Percentiles rank a stretch among this genome's conserved stretches.
Conservation (phyloP, 345 rosid genomes). For the Gossypium arboreum region DNA sequence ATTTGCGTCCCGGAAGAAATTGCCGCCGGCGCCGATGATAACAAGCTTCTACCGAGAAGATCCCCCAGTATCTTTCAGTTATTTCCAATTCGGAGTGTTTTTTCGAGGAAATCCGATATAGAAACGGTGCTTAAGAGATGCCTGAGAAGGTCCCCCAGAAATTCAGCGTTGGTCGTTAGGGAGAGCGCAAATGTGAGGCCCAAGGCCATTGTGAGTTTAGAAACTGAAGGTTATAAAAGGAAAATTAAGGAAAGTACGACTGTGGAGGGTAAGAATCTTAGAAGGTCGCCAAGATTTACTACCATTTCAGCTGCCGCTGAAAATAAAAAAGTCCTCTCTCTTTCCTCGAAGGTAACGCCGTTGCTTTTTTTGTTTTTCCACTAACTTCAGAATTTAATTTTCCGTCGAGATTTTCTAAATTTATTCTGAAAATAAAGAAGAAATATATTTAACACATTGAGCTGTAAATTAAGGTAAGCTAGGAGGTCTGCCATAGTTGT, state of each 20-base stretch:
- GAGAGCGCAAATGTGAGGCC: not conserved
- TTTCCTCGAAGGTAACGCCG: conserved; percentile 6
- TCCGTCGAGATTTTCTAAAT: not conserved
- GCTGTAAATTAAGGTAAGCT: not conserved
- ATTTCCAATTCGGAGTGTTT: not conserved
- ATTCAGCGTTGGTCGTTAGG: not conserved
- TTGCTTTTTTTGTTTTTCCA: not conserved
- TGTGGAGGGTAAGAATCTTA: conserved; percentile 12
- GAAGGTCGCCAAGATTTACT: conserved; percentile 25
- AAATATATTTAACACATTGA: not conserved
- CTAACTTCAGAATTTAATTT: not conserved
- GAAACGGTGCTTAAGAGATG: not conserved
- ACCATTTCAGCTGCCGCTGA: conserved; percentile 1
- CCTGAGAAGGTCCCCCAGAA: conserved; percentile 21
- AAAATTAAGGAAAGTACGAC: not conserved
- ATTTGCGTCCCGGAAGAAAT: not conserved
- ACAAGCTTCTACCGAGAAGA: not conserved
- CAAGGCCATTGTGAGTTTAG: not conserved
- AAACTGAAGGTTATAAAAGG: not conserved
- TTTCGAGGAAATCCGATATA: not conserved
- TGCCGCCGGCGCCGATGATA: not conserved
- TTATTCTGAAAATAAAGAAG: not conserved
- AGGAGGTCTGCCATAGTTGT: not conserved
- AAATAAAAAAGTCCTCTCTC: not conserved
- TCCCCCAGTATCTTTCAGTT: not conserved